Evolutionary conservation across 1,284 basidiomycete species (phyloP).

Genomic region (Trichosporon asahii): DNA sequence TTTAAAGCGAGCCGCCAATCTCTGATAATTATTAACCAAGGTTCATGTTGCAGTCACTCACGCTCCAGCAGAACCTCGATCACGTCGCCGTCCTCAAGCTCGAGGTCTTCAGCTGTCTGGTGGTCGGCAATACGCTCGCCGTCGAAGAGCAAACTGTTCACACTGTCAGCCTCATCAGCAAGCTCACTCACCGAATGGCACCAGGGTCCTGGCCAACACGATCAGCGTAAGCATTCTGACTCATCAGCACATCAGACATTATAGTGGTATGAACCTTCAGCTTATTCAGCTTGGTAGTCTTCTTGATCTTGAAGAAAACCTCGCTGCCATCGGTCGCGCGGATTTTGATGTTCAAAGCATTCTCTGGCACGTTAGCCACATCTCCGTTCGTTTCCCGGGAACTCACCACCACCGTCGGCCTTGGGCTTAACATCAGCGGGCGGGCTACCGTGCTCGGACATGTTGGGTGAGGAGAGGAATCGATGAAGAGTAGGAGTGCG

Average conservation of each 20-base stretch:
- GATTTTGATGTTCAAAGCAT: constrained; percentile 81
- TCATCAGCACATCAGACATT: constrained; percentile 14
- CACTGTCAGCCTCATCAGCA: not conserved
- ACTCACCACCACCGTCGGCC: constrained; percentile 50
- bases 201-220: constrained; percentile 86
- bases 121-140: constrained; percentile 76
- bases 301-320: constrained; percentile 98
- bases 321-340: constrained; percentile 76
- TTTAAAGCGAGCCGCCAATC: constrained; percentile 34
- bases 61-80: constrained; percentile 92
- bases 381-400: not conserved
- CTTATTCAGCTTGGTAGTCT: constrained; percentile 88
- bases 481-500: not conserved
- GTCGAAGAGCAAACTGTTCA: constrained; percentile 75
- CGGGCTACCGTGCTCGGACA: constrained; percentile 65
- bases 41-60: too few relatives aligned
- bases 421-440: constrained; percentile 58
- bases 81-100: constrained; percentile 78
- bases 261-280: constrained; percentile 56
- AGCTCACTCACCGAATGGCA: constrained; percentile 76
- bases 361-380: constrained; percentile 52
- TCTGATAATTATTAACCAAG: constrained; percentile 26
- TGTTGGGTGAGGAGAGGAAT: constrained; percentile 40
- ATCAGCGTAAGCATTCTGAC: constrained; percentile 81
- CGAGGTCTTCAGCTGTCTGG: constrained; percentile 75